A percentile compares a stretch with the other conserved stretches of the same genome.
Conservation (phyloP, 306 rosid species). For the Rosa persica region DNA sequence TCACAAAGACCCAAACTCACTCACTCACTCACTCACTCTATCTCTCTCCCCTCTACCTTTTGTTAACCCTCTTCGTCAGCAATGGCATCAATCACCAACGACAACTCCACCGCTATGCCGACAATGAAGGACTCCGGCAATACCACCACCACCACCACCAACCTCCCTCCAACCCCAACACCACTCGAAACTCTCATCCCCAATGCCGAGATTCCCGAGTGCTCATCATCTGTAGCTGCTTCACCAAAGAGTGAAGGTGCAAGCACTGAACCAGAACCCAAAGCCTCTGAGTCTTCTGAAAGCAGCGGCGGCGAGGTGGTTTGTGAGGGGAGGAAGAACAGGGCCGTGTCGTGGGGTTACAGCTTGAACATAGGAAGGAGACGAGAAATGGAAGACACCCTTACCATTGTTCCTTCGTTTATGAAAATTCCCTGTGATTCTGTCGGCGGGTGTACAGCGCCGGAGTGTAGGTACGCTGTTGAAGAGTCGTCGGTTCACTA, state of each 20-base stretch:
- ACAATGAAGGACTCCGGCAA: not conserved
- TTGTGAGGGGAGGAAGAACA: not conserved
- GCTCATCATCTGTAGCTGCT: not conserved
- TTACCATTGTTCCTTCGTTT: constrained; percentile 2
- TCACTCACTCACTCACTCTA: not conserved
- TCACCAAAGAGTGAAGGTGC: not conserved
- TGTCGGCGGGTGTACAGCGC: constrained; percentile 2
- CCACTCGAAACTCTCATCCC: not conserved
- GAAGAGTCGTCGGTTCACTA: constrained; percentile 2
- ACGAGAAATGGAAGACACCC: not conserved
- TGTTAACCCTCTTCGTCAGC: not conserved
- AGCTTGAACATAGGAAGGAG: not conserved
- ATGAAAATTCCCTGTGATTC: not conserved
- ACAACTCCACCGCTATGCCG: not conserved
- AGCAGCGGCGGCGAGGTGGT: not conserved
- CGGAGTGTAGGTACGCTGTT: not conserved
- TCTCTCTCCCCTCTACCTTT: not conserved
- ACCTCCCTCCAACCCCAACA: not conserved
- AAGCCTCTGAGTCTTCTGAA: not conserved
- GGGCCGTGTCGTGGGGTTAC: constrained; percentile 2
- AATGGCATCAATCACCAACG: not conserved
- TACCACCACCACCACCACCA: not conserved
- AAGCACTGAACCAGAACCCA: not conserved
- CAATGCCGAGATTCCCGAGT: not conserved
- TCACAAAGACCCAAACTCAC: not conserved